A percentile compares a stretch with the other conserved stretches of the same genome.
Evolutionary conservation across 225 moss, liverwort and hornwort genomes (phyloP).

Genomic region (Lunularia cruciata): DNA sequence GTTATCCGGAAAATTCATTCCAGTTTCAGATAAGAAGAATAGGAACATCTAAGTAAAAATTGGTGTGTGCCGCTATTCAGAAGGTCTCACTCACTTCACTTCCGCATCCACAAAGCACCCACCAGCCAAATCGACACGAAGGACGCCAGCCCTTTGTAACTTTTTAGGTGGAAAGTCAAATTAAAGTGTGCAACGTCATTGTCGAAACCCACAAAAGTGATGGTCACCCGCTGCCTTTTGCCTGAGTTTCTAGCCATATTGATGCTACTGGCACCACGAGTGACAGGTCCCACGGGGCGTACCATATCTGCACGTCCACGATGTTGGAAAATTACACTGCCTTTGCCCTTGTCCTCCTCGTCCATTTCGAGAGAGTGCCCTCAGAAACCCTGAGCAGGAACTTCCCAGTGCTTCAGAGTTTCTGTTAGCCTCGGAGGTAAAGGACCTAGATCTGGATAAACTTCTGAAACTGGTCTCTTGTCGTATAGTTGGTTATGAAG

Average conservation of each 20-base stretch:
- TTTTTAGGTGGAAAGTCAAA: constrained; percentile 7
- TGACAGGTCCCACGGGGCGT: not conserved
- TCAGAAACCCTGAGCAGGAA: not conserved
- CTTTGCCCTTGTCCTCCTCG: no score
- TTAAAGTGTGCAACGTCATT: constrained; percentile 25
- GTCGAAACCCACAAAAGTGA: constrained; percentile 25
- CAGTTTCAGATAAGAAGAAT: no score
- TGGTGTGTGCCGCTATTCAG: no score
- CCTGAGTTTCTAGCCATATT: not conserved
- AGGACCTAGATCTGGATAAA: no score
- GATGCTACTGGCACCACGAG: not conserved
- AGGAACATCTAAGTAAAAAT: no score
- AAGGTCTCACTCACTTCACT: no score
- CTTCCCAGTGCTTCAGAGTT: not conserved
- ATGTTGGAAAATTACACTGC: constrained; percentile 5
- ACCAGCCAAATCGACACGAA: constrained; percentile 15
- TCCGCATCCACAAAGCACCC: not conserved
- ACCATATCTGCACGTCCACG: constrained; percentile 17
- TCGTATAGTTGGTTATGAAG: not conserved
- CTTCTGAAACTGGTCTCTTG: no score
- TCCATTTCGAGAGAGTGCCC: constrained; percentile 3
- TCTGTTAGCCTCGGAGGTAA: no score
- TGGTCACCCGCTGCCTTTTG: constrained; percentile 1
- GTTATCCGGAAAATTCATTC: no score
- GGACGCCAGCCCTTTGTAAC: constrained; percentile 16